Evolutionary conservation across 2,329 filamentous ascomycete species (phyloP).

Genomic region (Neonectria ditissima): DNA sequence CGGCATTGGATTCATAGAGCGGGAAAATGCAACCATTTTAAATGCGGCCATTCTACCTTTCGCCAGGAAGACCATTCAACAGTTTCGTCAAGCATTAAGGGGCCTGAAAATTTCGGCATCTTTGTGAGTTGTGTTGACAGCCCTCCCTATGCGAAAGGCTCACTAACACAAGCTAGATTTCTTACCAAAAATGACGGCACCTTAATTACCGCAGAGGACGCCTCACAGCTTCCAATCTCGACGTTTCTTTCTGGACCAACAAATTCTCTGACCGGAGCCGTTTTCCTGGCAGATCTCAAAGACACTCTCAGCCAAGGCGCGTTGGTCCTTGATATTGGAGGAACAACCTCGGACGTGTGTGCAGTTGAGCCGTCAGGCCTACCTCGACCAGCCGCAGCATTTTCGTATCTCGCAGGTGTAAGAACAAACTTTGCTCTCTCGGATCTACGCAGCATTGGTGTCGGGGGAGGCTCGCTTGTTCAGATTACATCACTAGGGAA

Average conservation of each 20-base stretch:
- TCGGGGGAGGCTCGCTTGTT: constrained; percentile 30
- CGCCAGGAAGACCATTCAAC: constrained; percentile 64
- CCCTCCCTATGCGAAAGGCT: not conserved
- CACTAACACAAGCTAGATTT: constrained; percentile 60
- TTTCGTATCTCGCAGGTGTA: constrained; percentile 18
- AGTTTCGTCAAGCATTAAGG: constrained; percentile 63
- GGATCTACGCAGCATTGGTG: constrained; percentile 24
- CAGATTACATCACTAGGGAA: not conserved
- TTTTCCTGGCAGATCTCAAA: constrained; percentile 15
- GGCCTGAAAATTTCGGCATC: constrained; percentile 50
- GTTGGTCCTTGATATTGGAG: constrained; percentile 27
- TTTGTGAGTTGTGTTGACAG: constrained; percentile 9
- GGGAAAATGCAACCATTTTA: constrained; percentile 73
- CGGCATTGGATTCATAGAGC: constrained; percentile 64
- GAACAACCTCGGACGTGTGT: constrained; percentile 27
- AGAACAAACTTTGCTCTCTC: constrained; percentile 27
- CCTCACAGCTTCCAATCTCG: constrained; percentile 65
- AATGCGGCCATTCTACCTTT: constrained; percentile 70
- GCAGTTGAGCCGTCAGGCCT: constrained; percentile 22
- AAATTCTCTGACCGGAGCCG: constrained; percentile 69
- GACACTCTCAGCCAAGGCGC: constrained; percentile 8
- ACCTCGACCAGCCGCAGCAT: constrained; percentile 25
- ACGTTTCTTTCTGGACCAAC: constrained; percentile 72
- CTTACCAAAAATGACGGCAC: constrained; percentile 73
- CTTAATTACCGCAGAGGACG: constrained; percentile 63